Percentiles rank a stretch among this genome's conserved stretches.
These are phyloP conservation scores for Leccinum subspadiceum DNA, from an alignment of 1,284 basidiomycete genomes.

Conservation along the genomic window DNA sequence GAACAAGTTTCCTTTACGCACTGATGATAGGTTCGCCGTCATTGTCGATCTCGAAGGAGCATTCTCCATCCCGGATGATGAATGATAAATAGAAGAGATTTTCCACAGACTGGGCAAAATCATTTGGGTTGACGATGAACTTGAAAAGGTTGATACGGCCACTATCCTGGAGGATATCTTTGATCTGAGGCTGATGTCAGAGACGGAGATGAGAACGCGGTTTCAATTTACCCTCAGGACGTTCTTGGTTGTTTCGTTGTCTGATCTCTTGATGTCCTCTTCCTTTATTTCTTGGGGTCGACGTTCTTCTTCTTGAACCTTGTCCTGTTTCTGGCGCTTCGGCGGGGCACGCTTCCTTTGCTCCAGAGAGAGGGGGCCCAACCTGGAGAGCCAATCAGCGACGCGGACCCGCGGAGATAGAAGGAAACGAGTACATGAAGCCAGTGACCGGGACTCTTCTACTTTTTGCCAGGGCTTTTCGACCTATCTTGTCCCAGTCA, in stretches of 20 bases:
- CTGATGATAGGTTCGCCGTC: slow-evolving; percentile 75
- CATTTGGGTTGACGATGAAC: slow-evolving; percentile 83
- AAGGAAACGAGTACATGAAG: slow-evolving; percentile 67
- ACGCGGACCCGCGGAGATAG: background rate
- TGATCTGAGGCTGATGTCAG: slow-evolving; percentile 42
- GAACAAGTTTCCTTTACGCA: slow-evolving; percentile 38
- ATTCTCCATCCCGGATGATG: slow-evolving; percentile 81
- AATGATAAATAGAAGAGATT: slow-evolving; percentile 94
- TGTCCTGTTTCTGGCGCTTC: slow-evolving; percentile 71
- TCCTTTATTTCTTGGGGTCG: slow-evolving; percentile 75
- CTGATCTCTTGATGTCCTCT: slow-evolving; percentile 72
- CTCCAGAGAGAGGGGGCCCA: slow-evolving; percentile 76
- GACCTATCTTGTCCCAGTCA: slow-evolving; percentile 74
- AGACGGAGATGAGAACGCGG: background rate
- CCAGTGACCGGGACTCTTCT: slow-evolving; percentile 70
- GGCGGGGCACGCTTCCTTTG: slow-evolving; percentile 61
- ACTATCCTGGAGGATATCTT: slow-evolving; percentile 48
- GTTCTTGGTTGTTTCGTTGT: slow-evolving; percentile 83
- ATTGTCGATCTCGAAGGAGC: slow-evolving; percentile 61
- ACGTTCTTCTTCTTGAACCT: slow-evolving; percentile 63
- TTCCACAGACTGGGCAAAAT: slow-evolving; percentile 90
- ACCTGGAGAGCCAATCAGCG: slow-evolving; percentile 42
- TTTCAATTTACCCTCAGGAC: slow-evolving; percentile 53
- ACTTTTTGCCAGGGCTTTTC: slow-evolving; percentile 72
- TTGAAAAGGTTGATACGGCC: slow-evolving; percentile 71